Evolutionary conservation across 331 rosid genomes (phyloP).

Genomic region (Cydonia oblonga): DNA sequence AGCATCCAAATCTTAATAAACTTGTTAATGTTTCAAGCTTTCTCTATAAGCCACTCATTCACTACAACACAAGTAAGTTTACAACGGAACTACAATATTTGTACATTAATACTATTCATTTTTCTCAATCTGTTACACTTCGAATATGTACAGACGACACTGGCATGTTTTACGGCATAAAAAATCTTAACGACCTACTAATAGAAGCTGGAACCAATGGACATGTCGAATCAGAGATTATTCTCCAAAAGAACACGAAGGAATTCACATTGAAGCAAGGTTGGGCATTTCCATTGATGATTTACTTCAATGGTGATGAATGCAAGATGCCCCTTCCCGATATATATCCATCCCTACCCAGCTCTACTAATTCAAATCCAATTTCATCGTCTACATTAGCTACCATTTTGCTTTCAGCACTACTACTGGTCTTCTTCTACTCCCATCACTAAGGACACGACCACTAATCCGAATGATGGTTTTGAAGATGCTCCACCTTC

Average conservation of each 20-base stretch:
- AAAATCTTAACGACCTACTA: not conserved
- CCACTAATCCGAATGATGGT: not conserved
- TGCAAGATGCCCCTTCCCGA: slow-evolving; percentile 19
- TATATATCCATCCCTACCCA: slow-evolving; percentile 12
- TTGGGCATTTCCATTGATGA: slow-evolving; percentile 14
- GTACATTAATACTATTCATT: not conserved
- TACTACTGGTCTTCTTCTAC: not conserved
- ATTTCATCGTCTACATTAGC: not conserved
- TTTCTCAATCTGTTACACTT: not conserved
- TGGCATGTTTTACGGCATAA: slow-evolving; percentile 10
- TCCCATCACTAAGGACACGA: not conserved
- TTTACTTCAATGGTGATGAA: slow-evolving; percentile 18
- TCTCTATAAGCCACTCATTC: slow-evolving; percentile 7
- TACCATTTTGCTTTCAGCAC: not conserved
- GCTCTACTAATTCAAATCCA: not conserved
- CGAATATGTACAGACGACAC: slow-evolving; percentile 4
- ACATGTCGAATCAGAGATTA: slow-evolving; percentile 4
- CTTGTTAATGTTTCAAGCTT: slow-evolving; percentile 3
- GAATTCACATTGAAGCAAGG: slow-evolving; percentile 11
- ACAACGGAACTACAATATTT: not conserved
- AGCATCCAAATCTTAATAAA: slow-evolving; percentile 21
- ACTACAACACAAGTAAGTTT: slow-evolving; percentile 6
- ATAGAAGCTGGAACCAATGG: slow-evolving; percentile 16
- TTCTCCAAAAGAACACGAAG: slow-evolving; percentile 1
- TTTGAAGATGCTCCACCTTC: too few relatives aligned